A percentile compares a stretch with the other conserved stretches of the same genome.
These are phyloP conservation scores for Phyllosticta ampelicida DNA, from an alignment of 2,329 filamentous ascomycete species.

Conservation along the genomic window DNA sequence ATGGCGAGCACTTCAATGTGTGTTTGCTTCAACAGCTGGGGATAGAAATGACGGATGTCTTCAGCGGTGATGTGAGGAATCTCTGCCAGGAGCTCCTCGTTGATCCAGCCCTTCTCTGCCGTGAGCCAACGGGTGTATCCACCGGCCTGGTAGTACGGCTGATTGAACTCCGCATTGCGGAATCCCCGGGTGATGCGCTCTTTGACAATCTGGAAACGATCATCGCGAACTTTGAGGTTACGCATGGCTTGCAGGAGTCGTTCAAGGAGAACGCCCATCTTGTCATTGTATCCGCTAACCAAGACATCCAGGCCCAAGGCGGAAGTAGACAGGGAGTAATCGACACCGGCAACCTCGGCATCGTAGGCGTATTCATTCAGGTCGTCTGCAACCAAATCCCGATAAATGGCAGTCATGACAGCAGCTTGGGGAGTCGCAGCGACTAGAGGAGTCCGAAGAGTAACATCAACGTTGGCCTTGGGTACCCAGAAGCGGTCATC, in stretches of 20 bases:
- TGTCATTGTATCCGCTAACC: constrained; percentile 90
- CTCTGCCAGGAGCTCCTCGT: constrained; percentile 70
- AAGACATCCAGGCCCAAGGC: constrained; percentile 65
- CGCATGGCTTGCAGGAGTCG: constrained; percentile 78
- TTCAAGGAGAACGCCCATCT: constrained; percentile 79
- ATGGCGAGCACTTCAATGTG: constrained; percentile 83
- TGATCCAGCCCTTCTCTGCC: constrained; percentile 64
- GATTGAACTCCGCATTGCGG: constrained; percentile 78
- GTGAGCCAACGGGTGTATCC: constrained; percentile 75
- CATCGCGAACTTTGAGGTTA: constrained; percentile 72
- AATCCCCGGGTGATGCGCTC: constrained; percentile 68
- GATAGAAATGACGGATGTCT: constrained; percentile 66
- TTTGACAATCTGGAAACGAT: constrained; percentile 84
- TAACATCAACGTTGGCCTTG: constrained; percentile 77
- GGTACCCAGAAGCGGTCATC: constrained; percentile 98
- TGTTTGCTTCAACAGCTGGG: constrained; percentile 68
- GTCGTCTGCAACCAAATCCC: constrained; percentile 77
- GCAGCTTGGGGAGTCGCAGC: constrained; percentile 66
- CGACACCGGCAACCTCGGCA: constrained; percentile 80
- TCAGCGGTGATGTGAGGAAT: constrained; percentile 62
- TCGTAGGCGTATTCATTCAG: constrained; percentile 92
- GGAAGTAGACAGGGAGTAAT: constrained; percentile 68
- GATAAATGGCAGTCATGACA: constrained; percentile 70
- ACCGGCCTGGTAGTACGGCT: constrained; percentile 80
- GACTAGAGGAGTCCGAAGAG: constrained; percentile 68